These are phyloP conservation scores for Cyanodermella asteris DNA, from an alignment of 2,329 filamentous ascomycete species.

Conservation along the genomic window DNA sequence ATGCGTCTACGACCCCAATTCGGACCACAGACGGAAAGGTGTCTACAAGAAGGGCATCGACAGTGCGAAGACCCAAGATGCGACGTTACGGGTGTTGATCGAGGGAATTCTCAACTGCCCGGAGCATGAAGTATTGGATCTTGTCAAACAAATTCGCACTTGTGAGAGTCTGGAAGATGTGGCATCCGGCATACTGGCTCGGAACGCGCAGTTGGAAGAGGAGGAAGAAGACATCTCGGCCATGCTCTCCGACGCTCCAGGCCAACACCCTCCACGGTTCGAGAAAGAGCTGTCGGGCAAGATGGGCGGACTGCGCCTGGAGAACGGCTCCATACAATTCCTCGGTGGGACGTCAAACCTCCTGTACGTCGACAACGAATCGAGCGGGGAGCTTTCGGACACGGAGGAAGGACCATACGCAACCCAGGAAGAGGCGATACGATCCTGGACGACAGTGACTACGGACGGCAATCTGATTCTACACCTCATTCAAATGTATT, in stretches of 20 bases:
- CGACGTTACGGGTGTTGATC: slow-evolving; percentile 77
- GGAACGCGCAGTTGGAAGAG: slow-evolving; percentile 24
- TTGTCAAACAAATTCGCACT: slow-evolving; percentile 72
- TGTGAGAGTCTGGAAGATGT: slow-evolving; percentile 54
- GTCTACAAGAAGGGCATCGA: slow-evolving; percentile 91
- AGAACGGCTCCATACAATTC: slow-evolving; percentile 72
- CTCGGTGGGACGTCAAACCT: slow-evolving; percentile 88
- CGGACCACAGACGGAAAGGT: slow-evolving; percentile 85
- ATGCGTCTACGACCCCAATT: slow-evolving; percentile 89
- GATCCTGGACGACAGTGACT: slow-evolving; percentile 75
- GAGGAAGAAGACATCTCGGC: slow-evolving; percentile 15
- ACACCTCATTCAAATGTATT: slow-evolving; percentile 92
- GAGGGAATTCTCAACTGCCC: slow-evolving; percentile 80
- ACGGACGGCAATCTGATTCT: slow-evolving; percentile 55
- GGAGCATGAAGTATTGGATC: slow-evolving; percentile 60
- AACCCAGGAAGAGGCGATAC: slow-evolving; percentile 44
- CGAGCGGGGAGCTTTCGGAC: slow-evolving; percentile 22
- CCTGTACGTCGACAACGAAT: slow-evolving; percentile 40
- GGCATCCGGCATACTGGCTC: slow-evolving; percentile 34
- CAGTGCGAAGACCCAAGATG: slow-evolving; percentile 63
- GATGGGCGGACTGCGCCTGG: slow-evolving; percentile 76
- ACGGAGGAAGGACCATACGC: slow-evolving; percentile 25
- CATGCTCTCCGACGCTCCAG: slow-evolving; percentile 12
- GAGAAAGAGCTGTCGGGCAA: slow-evolving; percentile 75
- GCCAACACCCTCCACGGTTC: slow-evolving; percentile 23